Evolutionary conservation across 2,329 filamentous ascomycete species (phyloP).

Genomic region (Trichoderma semiorbis): DNA sequence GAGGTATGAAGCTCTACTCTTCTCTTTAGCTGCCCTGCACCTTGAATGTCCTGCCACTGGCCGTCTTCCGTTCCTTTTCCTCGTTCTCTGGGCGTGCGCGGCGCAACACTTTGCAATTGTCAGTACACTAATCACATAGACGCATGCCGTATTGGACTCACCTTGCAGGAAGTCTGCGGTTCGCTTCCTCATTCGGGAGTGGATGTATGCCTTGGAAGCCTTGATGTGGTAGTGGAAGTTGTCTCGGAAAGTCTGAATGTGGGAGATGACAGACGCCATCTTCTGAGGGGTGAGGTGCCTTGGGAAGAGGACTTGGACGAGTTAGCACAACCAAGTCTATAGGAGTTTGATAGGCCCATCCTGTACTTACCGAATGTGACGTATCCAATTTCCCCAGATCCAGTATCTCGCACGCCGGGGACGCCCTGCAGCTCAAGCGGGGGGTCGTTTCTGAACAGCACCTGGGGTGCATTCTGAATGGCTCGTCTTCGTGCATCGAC

Average conservation of each 20-base stretch:
- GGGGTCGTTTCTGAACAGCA: conserved; percentile 91
- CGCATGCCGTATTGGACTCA: conserved; percentile 40
- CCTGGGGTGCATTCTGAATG: conserved; percentile 97
- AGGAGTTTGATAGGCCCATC: neutral
- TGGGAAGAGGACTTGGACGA: conserved; percentile 76
- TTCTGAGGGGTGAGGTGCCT: conserved; percentile 87
- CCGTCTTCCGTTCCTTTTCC: conserved; percentile 97
- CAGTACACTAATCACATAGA: conserved; percentile 25
- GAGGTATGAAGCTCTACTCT: conserved; percentile 14
- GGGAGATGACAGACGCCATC: conserved; percentile 92
- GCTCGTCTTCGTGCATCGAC: conserved; percentile 92
- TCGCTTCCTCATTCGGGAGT: conserved; percentile 94
- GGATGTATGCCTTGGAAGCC: conserved; percentile 98
- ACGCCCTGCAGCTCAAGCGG: conserved; percentile 87
- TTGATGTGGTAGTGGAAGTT: conserved; percentile 99
- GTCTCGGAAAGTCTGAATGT: conserved; percentile 99
- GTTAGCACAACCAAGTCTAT: conserved; percentile 22
- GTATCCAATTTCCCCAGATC: conserved; percentile 87
- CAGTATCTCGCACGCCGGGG: conserved; percentile 72
- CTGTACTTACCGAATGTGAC: conserved; percentile 81
- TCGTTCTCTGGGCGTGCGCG: conserved; percentile 92
- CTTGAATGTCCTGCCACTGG: conserved; percentile 89
- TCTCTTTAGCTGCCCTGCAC: conserved; percentile 38
- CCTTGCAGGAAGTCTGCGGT: conserved; percentile 98
- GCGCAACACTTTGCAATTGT: conserved; percentile 68